phyloP scores from a whole-genome alignment of 768 basidiomycete genomes.

The Pholiota microspora region DNA sequence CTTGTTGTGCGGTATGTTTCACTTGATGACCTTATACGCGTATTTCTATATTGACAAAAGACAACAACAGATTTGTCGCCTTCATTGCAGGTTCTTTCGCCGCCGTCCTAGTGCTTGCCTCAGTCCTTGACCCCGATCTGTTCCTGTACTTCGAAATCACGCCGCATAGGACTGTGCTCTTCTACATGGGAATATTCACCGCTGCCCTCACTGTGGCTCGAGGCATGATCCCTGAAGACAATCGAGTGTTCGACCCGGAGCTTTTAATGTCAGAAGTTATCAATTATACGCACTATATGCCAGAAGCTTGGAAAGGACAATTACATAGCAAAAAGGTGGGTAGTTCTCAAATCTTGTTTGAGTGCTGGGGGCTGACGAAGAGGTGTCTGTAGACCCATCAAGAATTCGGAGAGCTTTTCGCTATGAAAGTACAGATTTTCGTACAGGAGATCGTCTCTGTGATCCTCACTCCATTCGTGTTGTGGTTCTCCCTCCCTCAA shows the following conservation, averaged over 20 bases:
- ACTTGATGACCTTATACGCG: not conserved
- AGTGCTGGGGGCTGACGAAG: not conserved
- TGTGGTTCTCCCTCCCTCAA: conserved; percentile 88
- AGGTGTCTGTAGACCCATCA: conserved; percentile 69
- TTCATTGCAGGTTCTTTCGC: conserved; percentile 97
- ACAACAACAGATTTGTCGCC: conserved; percentile 74
- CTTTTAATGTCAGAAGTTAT: conserved; percentile 90
- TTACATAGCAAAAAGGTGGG: conserved; percentile 84
- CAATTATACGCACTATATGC: conserved; percentile 94
- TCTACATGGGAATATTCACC: conserved; percentile 89
- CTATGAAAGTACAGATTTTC: conserved; percentile 90
- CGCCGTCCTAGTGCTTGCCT: conserved; percentile 89
- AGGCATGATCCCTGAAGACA: conserved; percentile 96
- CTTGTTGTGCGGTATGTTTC: conserved; percentile 79
- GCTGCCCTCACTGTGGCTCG: conserved; percentile 85
- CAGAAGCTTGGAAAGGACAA: conserved; percentile 85
- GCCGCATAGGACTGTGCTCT: conserved; percentile 86
- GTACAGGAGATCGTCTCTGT: conserved; percentile 88
- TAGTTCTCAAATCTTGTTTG: conserved; percentile 5
- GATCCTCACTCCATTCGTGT: conserved; percentile 88
- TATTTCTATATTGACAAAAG: not conserved
- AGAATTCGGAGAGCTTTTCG: conserved; percentile 89
- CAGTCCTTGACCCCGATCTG: conserved; percentile 90
- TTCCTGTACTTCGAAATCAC: conserved; percentile 95
- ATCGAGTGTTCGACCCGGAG: conserved; percentile 92